Evolutionary conservation across 2,329 filamentous ascomycete genomes (phyloP).

Genomic region (Xylogone sp.): DNA sequence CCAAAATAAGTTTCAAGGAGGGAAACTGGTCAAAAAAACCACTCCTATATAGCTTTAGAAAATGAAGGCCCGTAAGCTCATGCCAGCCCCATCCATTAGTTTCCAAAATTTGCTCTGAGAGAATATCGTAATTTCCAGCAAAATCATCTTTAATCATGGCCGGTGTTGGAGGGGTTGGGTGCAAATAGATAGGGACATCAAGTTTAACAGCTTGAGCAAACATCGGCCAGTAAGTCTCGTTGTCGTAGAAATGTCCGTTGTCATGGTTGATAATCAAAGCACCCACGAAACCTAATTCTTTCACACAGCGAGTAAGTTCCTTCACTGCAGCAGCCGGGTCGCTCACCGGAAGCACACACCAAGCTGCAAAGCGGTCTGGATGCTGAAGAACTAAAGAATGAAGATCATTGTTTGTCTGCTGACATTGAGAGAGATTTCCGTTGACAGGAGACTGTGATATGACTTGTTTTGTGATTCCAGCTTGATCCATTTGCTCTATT

Average conservation of each 20-base stretch:
- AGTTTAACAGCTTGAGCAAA: conserved; percentile 35
- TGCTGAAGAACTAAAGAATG: no score
- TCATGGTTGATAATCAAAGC: conserved; percentile 41
- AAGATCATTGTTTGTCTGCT: no score
- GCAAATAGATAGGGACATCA: conserved; percentile 39
- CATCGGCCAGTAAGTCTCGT: conserved; percentile 36
- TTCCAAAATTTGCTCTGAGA: conserved; percentile 29
- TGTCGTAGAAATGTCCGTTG: conserved; percentile 39
- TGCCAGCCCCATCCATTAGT: conserved; percentile 48
- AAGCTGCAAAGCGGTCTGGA: no score
- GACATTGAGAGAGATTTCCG: no score
- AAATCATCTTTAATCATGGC: conserved; percentile 16
- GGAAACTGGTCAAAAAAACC: conserved; percentile 54
- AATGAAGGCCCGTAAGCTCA: conserved; percentile 42
- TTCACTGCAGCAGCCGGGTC: no score
- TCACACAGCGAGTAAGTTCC: conserved; percentile 40
- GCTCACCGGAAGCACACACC: no score
- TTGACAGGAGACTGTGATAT: no score
- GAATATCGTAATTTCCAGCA: conserved; percentile 25
- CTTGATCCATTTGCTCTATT: no score
- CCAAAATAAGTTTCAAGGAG: conserved; percentile 49
- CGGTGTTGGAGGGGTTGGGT: conserved; percentile 33
- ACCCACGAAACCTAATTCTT: conserved; percentile 42
- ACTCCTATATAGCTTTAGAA: conserved; percentile 45
- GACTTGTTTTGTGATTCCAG: no score